Evolutionary conservation across 306 rosid species (phyloP).

Genomic region (Mimosa bimucronata): DNA sequence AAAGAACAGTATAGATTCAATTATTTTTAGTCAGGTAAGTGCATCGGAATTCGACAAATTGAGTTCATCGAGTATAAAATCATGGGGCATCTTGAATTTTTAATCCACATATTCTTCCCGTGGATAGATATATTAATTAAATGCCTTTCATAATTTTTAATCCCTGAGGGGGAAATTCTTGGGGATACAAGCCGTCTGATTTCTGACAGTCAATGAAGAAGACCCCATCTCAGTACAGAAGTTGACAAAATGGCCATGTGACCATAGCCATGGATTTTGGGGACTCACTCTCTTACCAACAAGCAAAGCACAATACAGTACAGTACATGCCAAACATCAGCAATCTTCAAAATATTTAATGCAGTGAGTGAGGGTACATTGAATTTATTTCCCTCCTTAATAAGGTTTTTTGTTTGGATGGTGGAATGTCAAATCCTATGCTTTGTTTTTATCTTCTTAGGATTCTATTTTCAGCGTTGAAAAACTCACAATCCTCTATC

Average conservation of each 20-base stretch:
- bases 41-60: background rate
- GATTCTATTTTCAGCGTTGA: slow-evolving; percentile 55
- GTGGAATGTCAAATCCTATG: slow-evolving; percentile 57
- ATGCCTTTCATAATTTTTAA: background rate
- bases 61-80: background rate
- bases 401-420: slow-evolving; percentile 25
- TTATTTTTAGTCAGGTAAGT: background rate
- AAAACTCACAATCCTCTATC: background rate
- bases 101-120: background rate
- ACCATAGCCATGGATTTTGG: slow-evolving; percentile 21
- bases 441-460: slow-evolving; percentile 43
- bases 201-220: slow-evolving; percentile 46
- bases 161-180: background rate
- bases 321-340: slow-evolving; percentile 37
- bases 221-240: slow-evolving; percentile 39
- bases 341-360: slow-evolving; percentile 15
- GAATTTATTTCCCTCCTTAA: slow-evolving; percentile 31
- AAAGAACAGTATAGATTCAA: background rate
- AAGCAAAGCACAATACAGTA: background rate
- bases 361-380: slow-evolving; percentile 30
- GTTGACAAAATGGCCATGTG: slow-evolving; percentile 50
- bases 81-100: background rate
- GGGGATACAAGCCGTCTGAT: slow-evolving; percentile 32
- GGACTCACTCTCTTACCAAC: background rate
- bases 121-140: background rate